Conservation (phyloP, 2,329 filamentous ascomycete genomes). For the Alternaria atra region DNA sequence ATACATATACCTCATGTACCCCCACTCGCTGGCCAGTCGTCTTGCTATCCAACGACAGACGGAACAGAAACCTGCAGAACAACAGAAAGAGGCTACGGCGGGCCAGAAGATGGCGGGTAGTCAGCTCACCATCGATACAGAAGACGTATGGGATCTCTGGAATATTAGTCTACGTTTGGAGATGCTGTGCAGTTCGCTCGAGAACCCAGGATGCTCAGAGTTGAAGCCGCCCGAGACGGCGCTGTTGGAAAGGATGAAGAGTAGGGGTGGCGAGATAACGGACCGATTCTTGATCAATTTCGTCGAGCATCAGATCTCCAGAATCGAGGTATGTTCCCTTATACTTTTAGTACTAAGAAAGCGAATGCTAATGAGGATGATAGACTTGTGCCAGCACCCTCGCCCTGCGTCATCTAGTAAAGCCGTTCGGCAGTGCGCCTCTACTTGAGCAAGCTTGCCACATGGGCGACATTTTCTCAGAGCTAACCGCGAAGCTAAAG, state of each 20-base stretch:
- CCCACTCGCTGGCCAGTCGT: slow-evolving; percentile 83
- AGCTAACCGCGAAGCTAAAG: slow-evolving; percentile 67
- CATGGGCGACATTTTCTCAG: slow-evolving; percentile 75
- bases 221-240: slow-evolving; percentile 84
- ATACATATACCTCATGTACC: slow-evolving; percentile 93
- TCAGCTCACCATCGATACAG: slow-evolving; percentile 79
- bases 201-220: slow-evolving; percentile 69
- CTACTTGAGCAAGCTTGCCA: slow-evolving; percentile 79
- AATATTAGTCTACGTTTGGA: slow-evolving; percentile 87
- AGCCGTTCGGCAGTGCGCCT: slow-evolving; percentile 69
- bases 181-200: slow-evolving; percentile 90
- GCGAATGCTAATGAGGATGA: slow-evolving; percentile 30
- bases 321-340: slow-evolving; percentile 80
- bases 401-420: slow-evolving; percentile 78
- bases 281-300: slow-evolving; percentile 89
- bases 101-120: slow-evolving; percentile 70
- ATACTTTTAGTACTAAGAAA: neutral
- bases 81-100: slow-evolving; percentile 56
- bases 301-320: slow-evolving; percentile 91
- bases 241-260: slow-evolving; percentile 77
- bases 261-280: slow-evolving; percentile 81
- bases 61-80: slow-evolving; percentile 51
- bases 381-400: slow-evolving; percentile 85
- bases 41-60: slow-evolving; percentile 72
- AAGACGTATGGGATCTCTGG: slow-evolving; percentile 90